Evolutionary conservation across 306 rosid species (phyloP).

Genomic region (Luffa acutangula): DNA sequence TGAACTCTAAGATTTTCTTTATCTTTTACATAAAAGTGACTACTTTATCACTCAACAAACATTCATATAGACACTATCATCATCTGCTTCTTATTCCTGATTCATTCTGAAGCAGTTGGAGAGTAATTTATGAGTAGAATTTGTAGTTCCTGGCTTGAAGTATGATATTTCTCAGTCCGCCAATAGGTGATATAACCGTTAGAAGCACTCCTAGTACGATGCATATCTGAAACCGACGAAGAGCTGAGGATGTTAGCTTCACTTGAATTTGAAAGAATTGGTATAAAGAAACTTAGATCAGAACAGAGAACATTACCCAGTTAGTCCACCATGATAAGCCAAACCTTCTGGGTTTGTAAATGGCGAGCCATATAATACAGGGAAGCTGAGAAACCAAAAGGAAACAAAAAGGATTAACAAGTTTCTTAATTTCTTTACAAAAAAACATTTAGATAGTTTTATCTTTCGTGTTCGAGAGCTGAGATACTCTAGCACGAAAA

Average conservation of each 20-base stretch:
- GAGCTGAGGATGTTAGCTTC: neutral
- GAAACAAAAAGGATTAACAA: neutral
- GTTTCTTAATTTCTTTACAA: neutral
- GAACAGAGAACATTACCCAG: conserved; percentile 36
- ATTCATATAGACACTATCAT: neutral
- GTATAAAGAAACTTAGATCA: neutral
- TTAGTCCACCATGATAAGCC: conserved; percentile 67
- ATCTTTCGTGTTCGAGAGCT: neutral
- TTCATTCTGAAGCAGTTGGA: neutral
- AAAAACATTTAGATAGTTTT: neutral
- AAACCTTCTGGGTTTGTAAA: conserved; percentile 63
- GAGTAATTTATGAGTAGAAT: conserved; percentile 42
- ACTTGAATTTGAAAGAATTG: neutral
- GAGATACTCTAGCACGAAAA: neutral
- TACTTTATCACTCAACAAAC: neutral
- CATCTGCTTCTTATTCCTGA: neutral
- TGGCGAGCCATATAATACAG: conserved; percentile 72
- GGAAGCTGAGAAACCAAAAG: conserved; percentile 58
- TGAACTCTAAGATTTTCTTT: neutral
- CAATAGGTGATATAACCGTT: conserved; percentile 60
- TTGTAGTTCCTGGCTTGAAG: conserved; percentile 35
- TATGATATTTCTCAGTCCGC: conserved; percentile 70
- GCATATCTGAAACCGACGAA: conserved; percentile 45
- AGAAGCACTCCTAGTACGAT: conserved; percentile 48
- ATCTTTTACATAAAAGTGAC: neutral